Evolutionary conservation across 345 rosid genomes (phyloP).

Genomic region (Eucalyptus pauciflora): DNA sequence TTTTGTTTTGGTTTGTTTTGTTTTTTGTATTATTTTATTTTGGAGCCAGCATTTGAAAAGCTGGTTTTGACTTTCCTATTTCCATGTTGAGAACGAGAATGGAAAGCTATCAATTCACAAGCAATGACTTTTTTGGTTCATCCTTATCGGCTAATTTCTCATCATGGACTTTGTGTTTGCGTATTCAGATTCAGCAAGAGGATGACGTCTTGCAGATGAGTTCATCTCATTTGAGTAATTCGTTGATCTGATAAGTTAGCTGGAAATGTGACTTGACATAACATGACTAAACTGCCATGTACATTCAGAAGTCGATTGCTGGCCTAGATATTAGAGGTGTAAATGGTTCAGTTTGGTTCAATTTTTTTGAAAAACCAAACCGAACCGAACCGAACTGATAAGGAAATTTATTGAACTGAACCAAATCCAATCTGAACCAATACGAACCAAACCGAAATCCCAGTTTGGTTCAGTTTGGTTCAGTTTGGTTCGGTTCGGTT

Average conservation of each 20-base stretch:
- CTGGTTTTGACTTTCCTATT: background rate
- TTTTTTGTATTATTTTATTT: no score
- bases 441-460: no score
- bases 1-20: background rate
- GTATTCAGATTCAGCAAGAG: background rate
- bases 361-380: no score
- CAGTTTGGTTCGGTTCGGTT: no score
- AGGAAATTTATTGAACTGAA: no score
- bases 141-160: background rate
- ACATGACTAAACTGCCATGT: background rate
- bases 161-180: background rate
- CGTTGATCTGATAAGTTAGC: background rate
- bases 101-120: background rate
- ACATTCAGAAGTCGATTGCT: background rate
- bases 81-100: background rate
- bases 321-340: background rate
- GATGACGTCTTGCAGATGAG: background rate
- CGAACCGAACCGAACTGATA: no score
- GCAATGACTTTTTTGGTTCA: background rate
- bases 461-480: no score
- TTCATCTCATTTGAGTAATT: slow-evolving; percentile 3
- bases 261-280: background rate
- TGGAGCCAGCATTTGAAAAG: background rate
- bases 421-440: no score
- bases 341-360: no score